A percentile compares a stretch with the other conserved stretches of the same genome.
phyloP scores from a whole-genome alignment of 495 filamentous ascomycete species.

The Corynascus novoguineensis region DNA sequence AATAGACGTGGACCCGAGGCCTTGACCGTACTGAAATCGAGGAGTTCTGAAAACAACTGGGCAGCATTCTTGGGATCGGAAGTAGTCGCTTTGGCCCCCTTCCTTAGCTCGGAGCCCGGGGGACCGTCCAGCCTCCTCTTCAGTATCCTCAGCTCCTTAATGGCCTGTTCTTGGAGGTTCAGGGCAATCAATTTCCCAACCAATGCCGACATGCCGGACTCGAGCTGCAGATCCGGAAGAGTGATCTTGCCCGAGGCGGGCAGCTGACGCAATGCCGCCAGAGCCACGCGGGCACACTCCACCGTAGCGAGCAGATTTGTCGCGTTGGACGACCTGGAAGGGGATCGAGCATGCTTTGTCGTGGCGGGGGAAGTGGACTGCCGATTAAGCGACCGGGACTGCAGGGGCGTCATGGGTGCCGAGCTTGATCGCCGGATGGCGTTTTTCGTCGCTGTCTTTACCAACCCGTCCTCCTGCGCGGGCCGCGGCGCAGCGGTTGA shows the following conservation, averaged over 20 bases:
- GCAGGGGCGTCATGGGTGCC: constrained; percentile 45
- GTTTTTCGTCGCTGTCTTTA: constrained; percentile 35
- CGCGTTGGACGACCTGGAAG: constrained; percentile 23
- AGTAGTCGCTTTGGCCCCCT: constrained; percentile 20
- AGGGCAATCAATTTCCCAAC: constrained; percentile 66
- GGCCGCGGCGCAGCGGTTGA: constrained; percentile 23
- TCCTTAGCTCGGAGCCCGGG: constrained; percentile 28
- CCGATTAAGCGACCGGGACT: constrained; percentile 50
- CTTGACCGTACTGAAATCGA: constrained; percentile 50
- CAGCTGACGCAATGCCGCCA: constrained; percentile 60
- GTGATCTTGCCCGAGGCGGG: constrained; percentile 45
- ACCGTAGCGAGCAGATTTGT: constrained; percentile 47
- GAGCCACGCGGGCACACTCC: constrained; percentile 71
- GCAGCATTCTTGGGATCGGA: constrained; percentile 31
- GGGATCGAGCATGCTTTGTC: constrained; percentile 28
- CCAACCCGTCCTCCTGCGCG: constrained; percentile 26
- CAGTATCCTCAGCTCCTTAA: constrained; percentile 66
- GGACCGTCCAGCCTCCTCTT: constrained; percentile 56
- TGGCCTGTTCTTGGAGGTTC: constrained; percentile 66
- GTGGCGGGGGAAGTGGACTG: constrained; percentile 41
- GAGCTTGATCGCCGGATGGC: constrained; percentile 43
- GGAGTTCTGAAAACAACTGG: constrained; percentile 53
- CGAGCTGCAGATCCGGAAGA: constrained; percentile 65
- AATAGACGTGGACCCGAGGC: constrained; percentile 37
- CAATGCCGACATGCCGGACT: constrained; percentile 75